Evolutionary conservation across 306 rosid species (phyloP), one percentile per base, ranked within the genome.

Genomic region (Quercus agrifolia): DNA sequence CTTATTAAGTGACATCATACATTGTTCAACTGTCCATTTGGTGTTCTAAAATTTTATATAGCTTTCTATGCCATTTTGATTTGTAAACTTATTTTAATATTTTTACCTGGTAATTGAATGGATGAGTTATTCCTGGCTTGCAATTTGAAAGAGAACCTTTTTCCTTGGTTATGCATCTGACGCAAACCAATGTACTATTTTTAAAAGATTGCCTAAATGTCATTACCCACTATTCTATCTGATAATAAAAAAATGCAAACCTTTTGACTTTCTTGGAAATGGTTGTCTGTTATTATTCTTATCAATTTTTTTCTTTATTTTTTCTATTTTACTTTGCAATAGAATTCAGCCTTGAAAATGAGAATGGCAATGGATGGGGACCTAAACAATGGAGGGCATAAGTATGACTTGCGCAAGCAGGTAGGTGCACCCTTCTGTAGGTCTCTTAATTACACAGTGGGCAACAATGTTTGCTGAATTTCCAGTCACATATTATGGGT

Each of bases 341-440:
- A 92, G 97, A 86, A 79, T 83, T 82, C 85, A 41, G 81, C 83
- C 58, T 76, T 87, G 75, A 82, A 84, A 56, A 80, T 74, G 83
- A 31, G 17, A 54, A 66, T 73, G 28, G 14, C 78, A 31, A 18
- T 27, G 44, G 80, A 83, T 27, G 76, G 66, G 63, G 76, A 81
- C 67, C 68, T 72, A 64, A 64, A 70, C 74, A 77, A 18, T 63
- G 87, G 81, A 44, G 88, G 82, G 23, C 91, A 86, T 71, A 90
- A 85, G 58, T 89, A 89, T 76, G 92, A 92, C 82, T 68, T 88
- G 73, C 86, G 82, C 66, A 88, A 83, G 66, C 88, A 57, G 96
- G 98, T 94, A 88, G 69, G 78, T 73, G 54, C 10, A 20, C 28
- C 17, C 64, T 51, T 30, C 44, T 11, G 30, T 25, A 56, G 19